Percentiles rank a stretch among this genome's conserved stretches.
Evolutionary conservation across 192 early-diverging fungal species (phyloP).

Genomic region (Entomortierella chlamydospora): DNA sequence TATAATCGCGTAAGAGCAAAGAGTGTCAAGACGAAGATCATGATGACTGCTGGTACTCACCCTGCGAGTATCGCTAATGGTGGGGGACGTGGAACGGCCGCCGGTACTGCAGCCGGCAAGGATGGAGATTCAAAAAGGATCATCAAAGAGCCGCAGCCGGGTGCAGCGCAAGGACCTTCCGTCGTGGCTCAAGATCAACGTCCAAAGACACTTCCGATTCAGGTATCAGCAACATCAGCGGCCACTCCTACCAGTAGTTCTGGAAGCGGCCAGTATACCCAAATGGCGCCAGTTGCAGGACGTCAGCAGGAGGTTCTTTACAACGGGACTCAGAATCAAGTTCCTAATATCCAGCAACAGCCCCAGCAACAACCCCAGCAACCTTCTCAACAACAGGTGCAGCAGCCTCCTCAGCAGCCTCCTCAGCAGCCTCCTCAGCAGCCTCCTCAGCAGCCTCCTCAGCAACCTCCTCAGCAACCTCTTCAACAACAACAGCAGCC

Average conservation of each 20-base stretch:
- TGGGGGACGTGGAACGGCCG: background rate
- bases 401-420: conserved; percentile 3
- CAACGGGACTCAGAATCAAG: no score
- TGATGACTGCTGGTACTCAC: conserved; percentile 23
- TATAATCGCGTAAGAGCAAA: conserved; percentile 53
- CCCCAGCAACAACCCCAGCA: background rate
- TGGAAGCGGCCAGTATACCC: conserved; percentile 1
- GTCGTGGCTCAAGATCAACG: background rate
- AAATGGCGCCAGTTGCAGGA: background rate
- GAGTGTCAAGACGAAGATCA: conserved; percentile 52
- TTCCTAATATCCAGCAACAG: background rate
- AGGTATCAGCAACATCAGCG: background rate
- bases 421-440: no score
- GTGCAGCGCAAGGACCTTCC: background rate
- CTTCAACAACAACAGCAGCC: conserved; percentile 1
- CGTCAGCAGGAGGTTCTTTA: conserved; percentile 16
- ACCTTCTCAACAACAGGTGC: conserved; percentile 4
- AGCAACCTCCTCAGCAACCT: background rate
- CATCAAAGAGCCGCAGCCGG: background rate
- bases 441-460: background rate
- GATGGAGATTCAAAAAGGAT: background rate
- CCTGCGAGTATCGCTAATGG: conserved; percentile 31
- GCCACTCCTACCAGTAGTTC: background rate
- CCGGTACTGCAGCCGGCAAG: background rate
- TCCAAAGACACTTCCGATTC: no score